Base-by-base conservation (phyloP, 495 filamentous ascomycete species). In the Platismatia glauca region DNA sequence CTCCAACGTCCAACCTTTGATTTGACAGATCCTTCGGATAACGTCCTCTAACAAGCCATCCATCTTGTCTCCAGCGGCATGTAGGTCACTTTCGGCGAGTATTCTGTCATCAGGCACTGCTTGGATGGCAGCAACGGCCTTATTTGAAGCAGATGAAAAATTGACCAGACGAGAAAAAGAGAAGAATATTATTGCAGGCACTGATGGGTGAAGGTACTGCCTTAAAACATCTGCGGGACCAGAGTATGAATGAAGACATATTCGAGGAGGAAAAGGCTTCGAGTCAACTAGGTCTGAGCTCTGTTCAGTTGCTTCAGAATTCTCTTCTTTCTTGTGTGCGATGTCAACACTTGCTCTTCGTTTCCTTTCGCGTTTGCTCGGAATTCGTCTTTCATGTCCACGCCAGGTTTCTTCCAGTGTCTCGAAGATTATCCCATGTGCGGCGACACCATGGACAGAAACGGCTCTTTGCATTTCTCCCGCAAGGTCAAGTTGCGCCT, bases 181-280 rank as follows among this genome's bases (percentile, higher is more conserved):
- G 68, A 94, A 93, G 70, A 84, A 98, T 12, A 97, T 78, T 41
- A 85, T 79, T 4, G 84, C 84, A 0, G 95, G 92, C 27, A 94
- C 83, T 1, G 84, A 80, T 3, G 83, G 84, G 66, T 87, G 76
- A 63, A 91, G 73, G 65, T 95, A 97, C 71, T 93, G 90, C 55
- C 81, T 88, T 35, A 96, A 69, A 33, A 83, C 80, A 44, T 94
- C 86, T 27, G 82, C 73, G n/a, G 88, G 81, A 1, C 91, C 95
- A 38, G 89, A 91, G 71, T 89, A 98, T 0, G 91, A 96, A 73
- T 98, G 94, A 67, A 98, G 80, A 70, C 94, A 98, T 67, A 97
- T 86, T 38, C 92, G 82, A 3, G 93, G 91, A 12, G 94, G 94
- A 69, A 88, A 98, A 0, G 88, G 88, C 52, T 80, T 77, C 46